Conservation (phyloP, 352 stramenopile genomes). For the Peronospora destructor region DNA sequence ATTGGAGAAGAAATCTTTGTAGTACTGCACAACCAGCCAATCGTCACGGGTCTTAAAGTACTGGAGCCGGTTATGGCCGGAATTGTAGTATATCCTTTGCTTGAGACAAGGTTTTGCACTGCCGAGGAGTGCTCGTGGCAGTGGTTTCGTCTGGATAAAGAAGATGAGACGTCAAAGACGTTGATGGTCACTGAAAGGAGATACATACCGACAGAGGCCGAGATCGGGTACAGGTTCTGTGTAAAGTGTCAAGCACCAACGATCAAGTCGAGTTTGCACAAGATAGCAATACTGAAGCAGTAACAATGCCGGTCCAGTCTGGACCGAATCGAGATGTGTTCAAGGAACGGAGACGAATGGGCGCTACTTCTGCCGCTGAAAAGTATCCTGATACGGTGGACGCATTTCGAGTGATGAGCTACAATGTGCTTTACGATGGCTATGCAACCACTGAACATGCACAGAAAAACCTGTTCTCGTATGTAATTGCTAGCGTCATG, state of each 20-base stretch:
- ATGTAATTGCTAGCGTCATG: conserved; percentile 37
- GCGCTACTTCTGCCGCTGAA: conserved; percentile 8
- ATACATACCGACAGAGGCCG: conserved; percentile 34
- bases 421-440: conserved; percentile 73
- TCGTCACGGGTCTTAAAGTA: conserved; percentile 41
- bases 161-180: conserved; percentile 1
- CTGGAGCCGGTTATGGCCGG: conserved; percentile 43
- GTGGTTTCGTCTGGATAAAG: conserved; percentile 39
- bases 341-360: conserved; percentile 22
- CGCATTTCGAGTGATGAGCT: conserved; percentile 71
- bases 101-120: conserved; percentile 54
- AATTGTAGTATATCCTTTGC: conserved; percentile 41
- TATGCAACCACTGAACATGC: conserved; percentile 56
- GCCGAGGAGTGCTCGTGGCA: conserved; percentile 54
- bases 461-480: conserved; percentile 56
- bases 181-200: conserved; percentile 21
- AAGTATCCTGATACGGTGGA: conserved; percentile 14
- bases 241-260: conserved; percentile 49
- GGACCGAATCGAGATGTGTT: conserved; percentile 59
- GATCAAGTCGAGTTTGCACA: conserved; percentile 28
- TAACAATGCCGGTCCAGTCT: conserved; percentile 32
- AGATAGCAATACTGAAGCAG: conserved; percentile 27
- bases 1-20: conserved; percentile 41
- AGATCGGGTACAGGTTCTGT: conserved; percentile 43
- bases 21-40: conserved; percentile 55